Evolutionary conservation across 2,329 filamentous ascomycete genomes (phyloP).

Genomic region (Exophiala sp.): DNA sequence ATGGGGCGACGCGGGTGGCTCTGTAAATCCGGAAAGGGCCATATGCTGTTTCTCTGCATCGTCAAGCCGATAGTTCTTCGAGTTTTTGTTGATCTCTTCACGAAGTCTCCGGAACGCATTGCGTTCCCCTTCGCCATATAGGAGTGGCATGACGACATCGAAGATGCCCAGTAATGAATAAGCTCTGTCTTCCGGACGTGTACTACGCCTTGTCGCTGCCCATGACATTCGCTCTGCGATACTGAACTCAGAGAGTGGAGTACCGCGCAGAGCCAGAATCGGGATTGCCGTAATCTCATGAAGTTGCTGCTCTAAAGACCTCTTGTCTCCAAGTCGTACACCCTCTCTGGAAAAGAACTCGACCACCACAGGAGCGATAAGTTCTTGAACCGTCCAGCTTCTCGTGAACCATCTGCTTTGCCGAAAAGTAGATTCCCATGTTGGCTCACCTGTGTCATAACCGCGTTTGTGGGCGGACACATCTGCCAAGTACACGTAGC

Average conservation of each 20-base stretch:
- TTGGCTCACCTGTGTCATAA: background rate
- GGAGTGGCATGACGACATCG: slow-evolving; percentile 16
- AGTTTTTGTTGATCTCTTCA: background rate
- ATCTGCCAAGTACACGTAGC: slow-evolving; percentile 24
- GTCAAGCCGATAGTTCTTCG: background rate
- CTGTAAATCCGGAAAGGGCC: too few relatives aligned
- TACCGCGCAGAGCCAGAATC: background rate
- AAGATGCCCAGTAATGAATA: slow-evolving; percentile 32
- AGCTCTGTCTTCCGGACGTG: slow-evolving; percentile 29
- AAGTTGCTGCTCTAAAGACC: slow-evolving; percentile 1
- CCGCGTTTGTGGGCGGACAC: background rate
- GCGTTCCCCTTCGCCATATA: background rate
- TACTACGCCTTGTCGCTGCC: slow-evolving; percentile 20
- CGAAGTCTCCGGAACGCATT: background rate
- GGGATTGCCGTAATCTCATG: slow-evolving; percentile 14
- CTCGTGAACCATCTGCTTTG: slow-evolving; percentile 20
- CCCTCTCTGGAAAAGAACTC: slow-evolving; percentile 16
- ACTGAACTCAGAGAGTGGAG: background rate
- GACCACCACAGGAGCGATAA: slow-evolving; percentile 25
- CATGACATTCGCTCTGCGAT: slow-evolving; percentile 17
- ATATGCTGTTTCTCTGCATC: too few relatives aligned
- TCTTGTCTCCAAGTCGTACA: background rate
- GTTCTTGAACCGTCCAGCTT: slow-evolving; percentile 28
- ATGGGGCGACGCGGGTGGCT: too few relatives aligned
- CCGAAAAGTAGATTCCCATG: background rate